Evolutionary conservation across 331 rosid genomes (phyloP), one percentile per base, ranked within the genome.

Genomic region (Prunus yedoensis): DNA sequence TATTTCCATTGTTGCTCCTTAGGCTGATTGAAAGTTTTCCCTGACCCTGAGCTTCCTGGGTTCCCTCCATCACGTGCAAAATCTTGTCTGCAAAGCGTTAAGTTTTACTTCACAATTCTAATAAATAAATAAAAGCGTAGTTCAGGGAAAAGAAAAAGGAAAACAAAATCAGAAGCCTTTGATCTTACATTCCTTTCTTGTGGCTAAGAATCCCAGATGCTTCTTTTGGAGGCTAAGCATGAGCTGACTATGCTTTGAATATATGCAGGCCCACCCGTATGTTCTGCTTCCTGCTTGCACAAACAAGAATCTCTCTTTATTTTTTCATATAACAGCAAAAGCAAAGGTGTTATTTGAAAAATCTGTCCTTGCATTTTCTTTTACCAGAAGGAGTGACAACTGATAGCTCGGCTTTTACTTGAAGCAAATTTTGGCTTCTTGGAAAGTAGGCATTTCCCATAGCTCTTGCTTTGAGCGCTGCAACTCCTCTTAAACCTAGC

Each of bases 351-450:
- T 38, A 25, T 20, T 9, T 14, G 17, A 52, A 32, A 8, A 53
- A 16, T 17, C 0, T 9, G 60, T 65, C 23, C 50, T 3, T 10
- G 63, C 8, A 47, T 50, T 64, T 54, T 46, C 65, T 35, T 35
- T 53, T 64, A 78, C 82, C 82, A 43, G 77, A 71, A 63, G 82
- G 82, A 38, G 82, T 71, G 27, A 71, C 72, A 2, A 78, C 66
- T 52, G 43, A 56, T 27, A 78, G 27, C 73, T 78, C 77, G 15
- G 66, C 68, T 21, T 63, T 57, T 53, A 71, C 77, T 71, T 27
- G 51, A 28, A 71, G 59, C 52, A 71, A 15, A 45, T 63, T 66
- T 65, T 41, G 73, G n/a, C 10, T 13, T 67, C n/a, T 64, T 8
- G 56, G 49, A 18, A 64, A 71, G 3, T 63, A 62, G 21, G 32